Percentiles rank a stretch among this genome's conserved stretches.
Conservation (phyloP, 176 grass and related monocot genomes). For the Eleusine indica region DNA sequence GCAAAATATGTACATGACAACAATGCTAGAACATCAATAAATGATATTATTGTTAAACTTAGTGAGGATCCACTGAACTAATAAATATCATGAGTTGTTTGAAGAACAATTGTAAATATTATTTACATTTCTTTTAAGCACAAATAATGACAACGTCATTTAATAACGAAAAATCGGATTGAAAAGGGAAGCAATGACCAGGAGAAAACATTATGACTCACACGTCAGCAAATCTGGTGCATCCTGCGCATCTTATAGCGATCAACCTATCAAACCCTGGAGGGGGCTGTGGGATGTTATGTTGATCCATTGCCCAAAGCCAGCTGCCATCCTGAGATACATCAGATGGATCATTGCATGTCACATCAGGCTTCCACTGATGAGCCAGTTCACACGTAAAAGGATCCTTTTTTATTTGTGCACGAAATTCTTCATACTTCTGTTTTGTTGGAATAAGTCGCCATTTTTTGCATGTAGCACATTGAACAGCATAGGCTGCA, state of each 20-base stretch:
- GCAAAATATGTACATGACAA: neutral
- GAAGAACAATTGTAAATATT: neutral
- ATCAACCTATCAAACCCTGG: constrained; percentile 72
- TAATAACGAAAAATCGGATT: neutral
- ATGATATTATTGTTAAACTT: neutral
- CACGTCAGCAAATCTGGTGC: constrained; percentile 76
- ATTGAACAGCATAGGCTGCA: constrained; percentile 62
- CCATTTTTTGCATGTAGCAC: constrained; percentile 71
- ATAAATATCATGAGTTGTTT: neutral
- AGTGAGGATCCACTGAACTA: neutral
- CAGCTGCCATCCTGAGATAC: constrained; percentile 55
- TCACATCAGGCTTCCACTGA: constrained; percentile 67
- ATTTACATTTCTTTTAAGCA: neutral
- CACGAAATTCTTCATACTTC: constrained; percentile 80
- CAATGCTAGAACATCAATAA: neutral
- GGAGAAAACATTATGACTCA: constrained; percentile 36
- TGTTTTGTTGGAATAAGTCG: constrained; percentile 67
- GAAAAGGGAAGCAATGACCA: constrained; percentile 19
- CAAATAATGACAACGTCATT: neutral
- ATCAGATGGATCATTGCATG: constrained; percentile 62
- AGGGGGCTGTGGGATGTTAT: constrained; percentile 55
- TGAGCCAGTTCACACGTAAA: constrained; percentile 58
- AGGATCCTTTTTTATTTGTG: constrained; percentile 40
- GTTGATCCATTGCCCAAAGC: constrained; percentile 78
- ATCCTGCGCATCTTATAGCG: constrained; percentile 60